A percentile compares a stretch with the other conserved stretches of the same genome.
phyloP scores from a whole-genome alignment of 1,284 basidiomycete genomes.

The Coniferiporia sulphurascens region DNA sequence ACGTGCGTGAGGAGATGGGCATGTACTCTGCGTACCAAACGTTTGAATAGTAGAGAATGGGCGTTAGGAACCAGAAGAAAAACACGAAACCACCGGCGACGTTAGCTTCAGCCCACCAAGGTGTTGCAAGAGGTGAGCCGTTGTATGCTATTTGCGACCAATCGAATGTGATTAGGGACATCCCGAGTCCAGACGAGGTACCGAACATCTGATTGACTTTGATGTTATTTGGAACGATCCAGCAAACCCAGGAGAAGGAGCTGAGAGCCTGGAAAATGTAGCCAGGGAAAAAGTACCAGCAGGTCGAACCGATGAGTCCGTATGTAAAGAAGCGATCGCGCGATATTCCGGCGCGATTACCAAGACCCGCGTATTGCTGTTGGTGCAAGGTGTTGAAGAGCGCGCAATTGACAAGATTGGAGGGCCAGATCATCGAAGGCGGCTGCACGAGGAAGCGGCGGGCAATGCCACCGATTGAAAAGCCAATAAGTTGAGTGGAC shows the following conservation, averaged over 20 bases:
- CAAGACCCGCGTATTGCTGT: conserved; percentile 57
- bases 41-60: conserved; percentile 23
- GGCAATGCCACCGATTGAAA: conserved; percentile 81
- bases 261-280: conserved; percentile 55
- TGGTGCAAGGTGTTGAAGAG: conserved; percentile 77
- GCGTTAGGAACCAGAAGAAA: conserved; percentile 47
- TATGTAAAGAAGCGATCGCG: conserved; percentile 77
- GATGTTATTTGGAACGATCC: conserved; percentile 29
- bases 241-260: conserved; percentile 37
- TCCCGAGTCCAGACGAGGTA: conserved; percentile 28
- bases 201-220: conserved; percentile 77
- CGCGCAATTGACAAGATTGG: conserved; percentile 77
- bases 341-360: conserved; percentile 60
- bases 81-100: conserved; percentile 51
- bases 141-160: conserved; percentile 66
- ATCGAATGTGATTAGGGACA: conserved; percentile 60
- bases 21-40: conserved; percentile 19
- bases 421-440: conserved; percentile 93
- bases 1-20: conserved; percentile 4
- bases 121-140: conserved; percentile 55
- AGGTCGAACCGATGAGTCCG: conserved; percentile 49
- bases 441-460: conserved; percentile 80
- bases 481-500: conserved; percentile 84
- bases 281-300: conserved; percentile 71
- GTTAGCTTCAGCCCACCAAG: conserved; percentile 51